Evolutionary conservation across 2,329 filamentous ascomycete genomes (phyloP).

Genomic region (Penicillium sp.): DNA sequence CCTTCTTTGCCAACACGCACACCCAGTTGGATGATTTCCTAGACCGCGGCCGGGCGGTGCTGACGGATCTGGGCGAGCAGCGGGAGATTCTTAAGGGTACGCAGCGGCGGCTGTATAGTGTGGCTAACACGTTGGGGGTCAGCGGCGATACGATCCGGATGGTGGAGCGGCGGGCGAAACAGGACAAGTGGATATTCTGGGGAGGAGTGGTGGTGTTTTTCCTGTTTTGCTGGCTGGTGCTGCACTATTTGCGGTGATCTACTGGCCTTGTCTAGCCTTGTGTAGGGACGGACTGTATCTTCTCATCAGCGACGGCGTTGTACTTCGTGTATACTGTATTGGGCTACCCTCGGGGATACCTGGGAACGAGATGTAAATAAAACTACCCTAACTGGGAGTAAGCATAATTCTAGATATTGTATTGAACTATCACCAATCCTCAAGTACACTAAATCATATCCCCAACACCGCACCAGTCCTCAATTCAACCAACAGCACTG

Average conservation of each 20-base stretch:
- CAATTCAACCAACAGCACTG: no score
- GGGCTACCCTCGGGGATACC: no score
- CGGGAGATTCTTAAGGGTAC: slow-evolving; percentile 94
- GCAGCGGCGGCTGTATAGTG: slow-evolving; percentile 85
- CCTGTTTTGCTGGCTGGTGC: slow-evolving; percentile 85
- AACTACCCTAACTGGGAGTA: no score
- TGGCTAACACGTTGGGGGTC: slow-evolving; percentile 90
- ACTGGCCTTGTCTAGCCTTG: no score
- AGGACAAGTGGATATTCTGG: slow-evolving; percentile 99
- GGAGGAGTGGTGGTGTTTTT: slow-evolving; percentile 85
- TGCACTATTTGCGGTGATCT: slow-evolving; percentile 75
- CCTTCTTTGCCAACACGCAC: slow-evolving; percentile 82
- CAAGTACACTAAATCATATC: no score
- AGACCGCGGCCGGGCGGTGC: slow-evolving; percentile 84
- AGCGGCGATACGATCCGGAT: slow-evolving; percentile 96
- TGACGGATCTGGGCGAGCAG: slow-evolving; percentile 86
- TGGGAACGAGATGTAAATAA: no score
- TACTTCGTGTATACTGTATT: background rate
- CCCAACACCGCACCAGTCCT: no score
- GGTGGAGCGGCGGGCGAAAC: slow-evolving; percentile 86
- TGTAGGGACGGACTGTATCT: no score
- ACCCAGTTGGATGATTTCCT: slow-evolving; percentile 91
- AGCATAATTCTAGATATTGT: no score
- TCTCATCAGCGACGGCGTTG: slow-evolving; percentile 40
- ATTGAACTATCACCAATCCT: no score